Conservation (phyloP, 495 filamentous ascomycete species). For the Tuber melanosporum region DNA sequence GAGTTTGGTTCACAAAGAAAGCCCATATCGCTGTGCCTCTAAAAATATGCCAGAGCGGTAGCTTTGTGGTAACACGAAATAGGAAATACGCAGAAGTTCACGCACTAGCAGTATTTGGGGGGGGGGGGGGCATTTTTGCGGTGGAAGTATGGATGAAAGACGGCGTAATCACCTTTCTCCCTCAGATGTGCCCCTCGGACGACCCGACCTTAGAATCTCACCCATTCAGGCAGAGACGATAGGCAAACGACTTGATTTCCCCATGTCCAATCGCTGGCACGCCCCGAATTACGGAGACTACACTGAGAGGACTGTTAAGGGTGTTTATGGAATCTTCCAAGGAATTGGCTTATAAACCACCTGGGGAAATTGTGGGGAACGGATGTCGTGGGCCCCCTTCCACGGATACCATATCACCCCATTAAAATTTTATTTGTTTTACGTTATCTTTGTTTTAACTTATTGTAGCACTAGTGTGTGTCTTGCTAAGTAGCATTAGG, state of each 20-base stretch:
- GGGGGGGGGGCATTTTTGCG: constrained; percentile 19
- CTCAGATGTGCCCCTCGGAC: constrained; percentile 34
- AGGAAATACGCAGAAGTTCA: constrained; percentile 13
- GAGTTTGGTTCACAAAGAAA: not conserved
- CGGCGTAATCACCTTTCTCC: constrained; percentile 23
- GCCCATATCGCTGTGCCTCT: too few species aligned
- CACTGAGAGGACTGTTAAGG: constrained; percentile 18
- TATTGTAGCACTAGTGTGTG: too few species aligned
- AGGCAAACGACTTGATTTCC: constrained; percentile 14
- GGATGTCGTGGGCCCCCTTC: too few species aligned
- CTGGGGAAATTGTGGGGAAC: too few species aligned
- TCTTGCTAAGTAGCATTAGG: too few species aligned
- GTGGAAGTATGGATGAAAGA: constrained; percentile 23
- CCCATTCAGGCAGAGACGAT: not conserved
- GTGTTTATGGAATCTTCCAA: constrained; percentile 13
- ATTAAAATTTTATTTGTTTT: too few species aligned
- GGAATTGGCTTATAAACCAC: not conserved
- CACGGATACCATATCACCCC: too few species aligned
- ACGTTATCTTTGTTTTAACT: too few species aligned
- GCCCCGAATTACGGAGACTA: constrained; percentile 22
- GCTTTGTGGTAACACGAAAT: not conserved
- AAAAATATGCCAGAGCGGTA: too few species aligned
- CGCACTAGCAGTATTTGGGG: constrained; percentile 14
- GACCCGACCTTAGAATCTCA: too few species aligned
- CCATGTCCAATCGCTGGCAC: constrained; percentile 25